Percentiles rank a stretch among this genome's conserved stretches.
Evolutionary conservation across 176 grass and related monocot genomes (phyloP).

Genomic region (Carex scoparia): DNA sequence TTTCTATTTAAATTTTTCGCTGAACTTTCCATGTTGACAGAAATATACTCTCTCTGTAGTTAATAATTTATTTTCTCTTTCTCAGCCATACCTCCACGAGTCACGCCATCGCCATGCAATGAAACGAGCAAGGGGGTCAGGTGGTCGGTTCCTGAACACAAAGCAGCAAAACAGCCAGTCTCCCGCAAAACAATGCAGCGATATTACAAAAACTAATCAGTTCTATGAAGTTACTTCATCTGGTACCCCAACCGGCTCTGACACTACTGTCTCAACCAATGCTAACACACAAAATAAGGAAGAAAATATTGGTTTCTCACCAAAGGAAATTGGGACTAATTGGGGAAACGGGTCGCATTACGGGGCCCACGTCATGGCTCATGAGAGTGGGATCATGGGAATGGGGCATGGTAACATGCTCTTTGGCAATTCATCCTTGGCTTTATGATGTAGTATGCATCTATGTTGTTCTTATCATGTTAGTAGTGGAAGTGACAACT

Average conservation of each 20-base stretch:
- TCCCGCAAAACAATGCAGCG: background rate
- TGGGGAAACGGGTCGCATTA: conserved; percentile 22
- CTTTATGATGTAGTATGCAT: conserved; percentile 47
- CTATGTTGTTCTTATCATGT: conserved; percentile 21
- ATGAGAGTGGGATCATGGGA: conserved; percentile 28
- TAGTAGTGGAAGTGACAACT: background rate
- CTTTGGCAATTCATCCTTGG: conserved; percentile 99
- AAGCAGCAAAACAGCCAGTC: conserved; percentile 41
- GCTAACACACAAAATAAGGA: conserved; percentile 26
- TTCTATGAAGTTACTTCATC: conserved; percentile 23
- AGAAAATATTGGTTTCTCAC: conserved; percentile 33
- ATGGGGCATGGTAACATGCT: conserved; percentile 23
- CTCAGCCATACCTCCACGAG: conserved; percentile 96
- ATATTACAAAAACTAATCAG: background rate
- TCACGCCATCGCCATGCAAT: conserved; percentile 92
- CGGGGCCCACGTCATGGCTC: conserved; percentile 29
- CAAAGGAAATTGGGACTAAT: conserved; percentile 19
- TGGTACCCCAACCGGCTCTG: background rate
- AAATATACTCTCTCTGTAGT: background rate
- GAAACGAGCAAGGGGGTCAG: conserved; percentile 84
- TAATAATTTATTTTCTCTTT: conserved; percentile 5
- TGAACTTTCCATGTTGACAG: background rate
- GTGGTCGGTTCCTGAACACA: conserved; percentile 88
- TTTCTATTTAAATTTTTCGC: background rate
- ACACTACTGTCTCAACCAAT: conserved; percentile 35